Base-by-base conservation (phyloP, 257 asterid genomes). In the Solanum megistacrolobum region DNA sequence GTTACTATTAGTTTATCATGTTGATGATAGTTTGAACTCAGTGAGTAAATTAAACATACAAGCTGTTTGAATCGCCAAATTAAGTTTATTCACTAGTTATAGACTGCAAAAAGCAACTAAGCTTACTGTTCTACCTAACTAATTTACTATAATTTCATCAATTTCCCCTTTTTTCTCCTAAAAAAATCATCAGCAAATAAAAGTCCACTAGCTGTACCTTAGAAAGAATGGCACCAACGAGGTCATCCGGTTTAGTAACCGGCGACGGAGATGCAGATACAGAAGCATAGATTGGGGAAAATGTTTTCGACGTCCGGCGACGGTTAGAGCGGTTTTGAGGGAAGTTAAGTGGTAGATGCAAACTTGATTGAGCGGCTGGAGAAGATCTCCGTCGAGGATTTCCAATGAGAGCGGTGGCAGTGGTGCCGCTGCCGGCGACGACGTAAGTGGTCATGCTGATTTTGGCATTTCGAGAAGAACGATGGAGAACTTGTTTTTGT, bases 151-250 rank as follows among this genome's bases (percentile, higher is more conserved):
- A 6, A 78, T 38, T 38, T 39, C 36, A 39, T 78, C 84, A 35
- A 12, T 34, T 4, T 27, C 2, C 60, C 8, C 16, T 20, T 55
- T 71, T 16, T 71, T 12, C 8, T 3, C 39, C 8, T 7, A 31
- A 16, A 16, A 31, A 31, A 16, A 13, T 31, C 39, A 10, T 31
- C n/a, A 31, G 41, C 41, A 71, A 71, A 52, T 39, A 39, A 14
- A 23, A 71, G 5, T 5, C 60, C 38, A 38, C 3, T 16, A 36
- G 12, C 9, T 10, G 29, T 88, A 94, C 99, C 98, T 96, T 92
- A 36, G 98, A 92, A n/a, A 95, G 88, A 87, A 95, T 93, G 86
- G 90, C 73, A 46, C 58, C 88, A 23, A 94, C 98, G 88, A 93
- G 93, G 79, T 93, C 93, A 89, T 92, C 93, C 4, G 93, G 94